Percentiles rank a stretch among this genome's conserved stretches.
Evolutionary conservation across 768 basidiomycete species (phyloP).

Genomic region (Termitomyces sp.): DNA sequence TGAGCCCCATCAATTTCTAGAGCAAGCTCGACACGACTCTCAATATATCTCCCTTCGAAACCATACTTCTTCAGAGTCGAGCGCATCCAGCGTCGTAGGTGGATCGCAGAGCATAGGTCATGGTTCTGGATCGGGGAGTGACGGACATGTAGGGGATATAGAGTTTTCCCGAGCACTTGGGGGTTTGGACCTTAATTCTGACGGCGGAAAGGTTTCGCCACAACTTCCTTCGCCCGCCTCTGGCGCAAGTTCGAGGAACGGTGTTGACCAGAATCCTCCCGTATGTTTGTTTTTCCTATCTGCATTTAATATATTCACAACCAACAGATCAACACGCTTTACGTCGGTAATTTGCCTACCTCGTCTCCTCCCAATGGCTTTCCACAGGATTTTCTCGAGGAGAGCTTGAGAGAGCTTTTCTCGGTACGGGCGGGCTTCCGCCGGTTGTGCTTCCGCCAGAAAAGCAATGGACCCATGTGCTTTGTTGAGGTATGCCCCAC

Average conservation of each 20-base stretch:
- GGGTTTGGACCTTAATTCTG: conserved; percentile 48
- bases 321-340: conserved; percentile 88
- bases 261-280: conserved; percentile 90
- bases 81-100: conserved; percentile 25
- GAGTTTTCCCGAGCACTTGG: conserved; percentile 35
- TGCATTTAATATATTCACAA: conserved; percentile 5
- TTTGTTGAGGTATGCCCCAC: conserved; percentile 79
- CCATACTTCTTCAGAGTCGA: conserved; percentile 21
- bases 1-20: conserved; percentile 13
- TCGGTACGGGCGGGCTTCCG: conserved; percentile 76
- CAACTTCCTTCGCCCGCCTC: conserved; percentile 76
- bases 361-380: conserved; percentile 65
- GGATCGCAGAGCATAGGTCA: conserved; percentile 17
- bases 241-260: conserved; percentile 44
- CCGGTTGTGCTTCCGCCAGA: conserved; percentile 91
- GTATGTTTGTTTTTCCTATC: conserved; percentile 30
- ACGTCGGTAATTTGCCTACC: conserved; percentile 95
- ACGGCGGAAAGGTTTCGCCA: conserved; percentile 56
- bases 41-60: conserved; percentile 6
- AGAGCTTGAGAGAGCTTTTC: conserved; percentile 80
- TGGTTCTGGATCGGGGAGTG: conserved; percentile 1
- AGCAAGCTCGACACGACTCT: conserved; percentile 11
- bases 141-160: conserved; percentile 16
- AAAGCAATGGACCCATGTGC: conserved; percentile 98
- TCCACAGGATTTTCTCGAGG: conserved; percentile 80